phyloP scores from a whole-genome alignment of 345 rosid species.

The Turnera subulata region DNA sequence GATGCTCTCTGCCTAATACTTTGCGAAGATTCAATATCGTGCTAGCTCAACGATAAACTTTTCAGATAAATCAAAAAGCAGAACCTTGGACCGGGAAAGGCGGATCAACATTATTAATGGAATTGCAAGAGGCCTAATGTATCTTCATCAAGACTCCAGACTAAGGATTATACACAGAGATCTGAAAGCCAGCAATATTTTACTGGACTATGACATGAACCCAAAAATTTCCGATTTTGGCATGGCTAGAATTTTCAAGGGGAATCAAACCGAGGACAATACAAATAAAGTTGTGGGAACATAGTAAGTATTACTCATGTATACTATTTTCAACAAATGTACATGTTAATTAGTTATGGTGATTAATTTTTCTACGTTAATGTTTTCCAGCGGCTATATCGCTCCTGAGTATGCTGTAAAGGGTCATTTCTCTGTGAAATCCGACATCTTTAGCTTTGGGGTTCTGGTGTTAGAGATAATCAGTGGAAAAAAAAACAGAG shows the following conservation, averaged over 20 bases:
- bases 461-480: conserved; percentile 13
- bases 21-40: not conserved
- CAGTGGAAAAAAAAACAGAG: conserved; percentile 13
- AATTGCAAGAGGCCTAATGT: conserved; percentile 5
- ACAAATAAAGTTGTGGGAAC: conserved; percentile 15
- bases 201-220: conserved; percentile 11
- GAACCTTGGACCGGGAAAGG: not conserved
- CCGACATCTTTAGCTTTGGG: conserved; percentile 17
- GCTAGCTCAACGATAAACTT: not conserved
- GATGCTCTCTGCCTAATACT: not conserved
- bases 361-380: too few relatives aligned
- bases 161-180: conserved; percentile 8
- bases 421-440: conserved; percentile 14
- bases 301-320: too few relatives aligned
- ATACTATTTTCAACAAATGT: too few relatives aligned
- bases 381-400: conserved; percentile 17
- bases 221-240: conserved; percentile 23
- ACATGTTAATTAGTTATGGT: too few relatives aligned
- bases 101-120: conserved; percentile 2
- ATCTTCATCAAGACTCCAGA: conserved; percentile 9
- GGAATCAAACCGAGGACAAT: conserved; percentile 12
- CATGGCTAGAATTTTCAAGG: conserved; percentile 15
- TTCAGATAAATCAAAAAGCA: not conserved
- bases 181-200: conserved; percentile 6
- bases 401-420: conserved; percentile 15